Evolutionary conservation across 305 asterid species (phyloP), one percentile per base, ranked within the genome.

Genomic region (Euphrasia arctica): DNA sequence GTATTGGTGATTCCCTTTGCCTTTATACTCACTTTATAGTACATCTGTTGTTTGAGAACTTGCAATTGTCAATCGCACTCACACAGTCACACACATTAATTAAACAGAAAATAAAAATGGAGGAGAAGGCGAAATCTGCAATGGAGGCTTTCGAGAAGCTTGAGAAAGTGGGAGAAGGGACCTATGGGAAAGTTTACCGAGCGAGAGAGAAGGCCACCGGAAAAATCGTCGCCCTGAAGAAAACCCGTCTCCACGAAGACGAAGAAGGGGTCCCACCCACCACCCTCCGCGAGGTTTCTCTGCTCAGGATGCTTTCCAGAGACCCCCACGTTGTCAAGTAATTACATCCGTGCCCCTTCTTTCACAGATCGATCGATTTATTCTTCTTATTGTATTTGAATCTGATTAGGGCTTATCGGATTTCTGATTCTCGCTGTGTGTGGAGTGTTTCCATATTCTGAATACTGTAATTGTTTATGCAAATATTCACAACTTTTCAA

Each of bases 151-250:
- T 84, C 54, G 99, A 90, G 86, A 93, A 93, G 80, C 88, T 93
- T 3, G 99, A 93, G 88, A 93, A 90, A 67, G 99, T 93, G 0
- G 97, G 99, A 15, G 99, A 93, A 63, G 99, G 99, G 5, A 93
- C 99, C 8, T 93, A 93, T 56, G 97, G 99, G 0, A 93, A 90
- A 70, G 99, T 93, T 52, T 93, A 93, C 80, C 63, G 97, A 76
- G 97, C 97, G 14, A 78, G 88, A 63, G 99, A 93, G 84, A 88
- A 84, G 70, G 88, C 95, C 54, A 93, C 96, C 2, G 99, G 97
- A 4, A 84, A 83, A 32, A 90, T 93, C 11, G 99, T 93, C 0
- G 99, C 97, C 4, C 72, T 93, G 48, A 93, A 93, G 85, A 93
- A 93, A 63, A 93, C 97, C 2, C 94, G 96, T 58, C 99, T 93